A percentile compares a stretch with the other conserved stretches of the same genome.
Evolutionary conservation across 345 rosid genomes (phyloP).

Genomic region (Anastatica hierochuntica): DNA sequence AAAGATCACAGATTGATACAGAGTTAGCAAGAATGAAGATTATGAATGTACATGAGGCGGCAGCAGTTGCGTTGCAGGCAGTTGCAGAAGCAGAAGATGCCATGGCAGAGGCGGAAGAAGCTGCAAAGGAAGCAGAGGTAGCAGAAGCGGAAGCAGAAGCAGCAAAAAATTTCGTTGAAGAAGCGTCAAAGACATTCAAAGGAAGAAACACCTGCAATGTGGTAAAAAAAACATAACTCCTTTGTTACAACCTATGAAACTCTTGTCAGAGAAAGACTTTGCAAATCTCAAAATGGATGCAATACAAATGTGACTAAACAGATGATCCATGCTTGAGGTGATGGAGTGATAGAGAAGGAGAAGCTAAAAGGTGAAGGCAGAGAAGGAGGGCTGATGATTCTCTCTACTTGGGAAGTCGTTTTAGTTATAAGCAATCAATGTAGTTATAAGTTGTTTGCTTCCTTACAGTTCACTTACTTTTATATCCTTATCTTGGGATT

Average conservation of each 20-base stretch:
- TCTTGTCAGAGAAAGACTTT: too few species aligned
- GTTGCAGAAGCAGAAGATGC: slow-evolving; percentile 94
- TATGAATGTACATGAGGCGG: slow-evolving; percentile 81
- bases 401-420: slow-evolving; percentile 13
- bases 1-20: slow-evolving; percentile 64
- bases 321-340: slow-evolving; percentile 17
- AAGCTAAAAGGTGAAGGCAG: neutral
- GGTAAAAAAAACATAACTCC: neutral
- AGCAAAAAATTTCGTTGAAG: slow-evolving; percentile 85
- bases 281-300: neutral
- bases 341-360: neutral
- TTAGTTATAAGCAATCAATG: slow-evolving; percentile 4
- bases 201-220: slow-evolving; percentile 40
- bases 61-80: slow-evolving; percentile 76
- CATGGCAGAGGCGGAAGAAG: slow-evolving; percentile 88
- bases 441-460: neutral
- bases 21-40: slow-evolving; percentile 78
- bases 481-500: neutral
- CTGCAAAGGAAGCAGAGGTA: slow-evolving; percentile 87
- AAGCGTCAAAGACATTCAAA: slow-evolving; percentile 63
- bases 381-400: slow-evolving; percentile 1
- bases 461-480: neutral
- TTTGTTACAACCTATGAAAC: neutral
- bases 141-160: slow-evolving; percentile 96
- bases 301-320: slow-evolving; percentile 7